Base-by-base conservation (phyloP, 352 stramenopile species). In the Pythium volutum region DNA sequence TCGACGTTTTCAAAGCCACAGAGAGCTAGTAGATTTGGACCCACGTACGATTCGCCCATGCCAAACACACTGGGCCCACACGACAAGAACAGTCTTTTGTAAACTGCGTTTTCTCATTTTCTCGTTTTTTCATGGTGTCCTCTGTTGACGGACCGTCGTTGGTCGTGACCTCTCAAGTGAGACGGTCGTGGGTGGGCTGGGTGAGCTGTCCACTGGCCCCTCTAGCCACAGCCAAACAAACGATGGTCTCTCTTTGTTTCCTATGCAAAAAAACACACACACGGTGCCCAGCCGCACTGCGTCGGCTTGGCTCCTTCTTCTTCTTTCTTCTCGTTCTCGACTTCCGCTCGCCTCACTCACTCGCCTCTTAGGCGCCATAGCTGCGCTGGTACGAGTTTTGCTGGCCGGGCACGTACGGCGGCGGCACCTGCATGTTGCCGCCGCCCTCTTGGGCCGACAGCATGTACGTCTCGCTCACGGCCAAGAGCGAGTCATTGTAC, bases 331-430 rank as follows among this genome's bases (percentile, higher is more conserved):
- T 31, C 15, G n/a, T 34, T 23, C 25, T 51, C 22, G 7, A 34
- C 43, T 34, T 26, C 18, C 22, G 6, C 20, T 31, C 43, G 12
- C 15, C 5, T 52, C 45, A 27, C 16, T 22, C n/a, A 55, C 22
- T 48, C 45, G 50, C 14, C 31, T 36, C 50, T 76, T 89, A 95
- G 31, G 88, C 84, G 56, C 86, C 82, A 62, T 92, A 95, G 72
- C 82, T 91, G 54, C 84, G 83, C 72, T 95, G 86, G 73, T 95
- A 95, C 71, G 84, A 93, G 73, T 92, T 93, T 69, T 92, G 84
- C 73, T 95, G 86, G n/a, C 86, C 86, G 38, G 86, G 86, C 39
- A 95, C 86, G 69, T 93, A 95, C 36, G 86, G 86, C 51, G 86
- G 77, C 16, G 86, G 86, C 38, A 84, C 79, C 50, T 87, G 72